phyloP scores from a whole-genome alignment of 208 protist genomes.

The Acanthamoeba culbertsoni region DNA sequence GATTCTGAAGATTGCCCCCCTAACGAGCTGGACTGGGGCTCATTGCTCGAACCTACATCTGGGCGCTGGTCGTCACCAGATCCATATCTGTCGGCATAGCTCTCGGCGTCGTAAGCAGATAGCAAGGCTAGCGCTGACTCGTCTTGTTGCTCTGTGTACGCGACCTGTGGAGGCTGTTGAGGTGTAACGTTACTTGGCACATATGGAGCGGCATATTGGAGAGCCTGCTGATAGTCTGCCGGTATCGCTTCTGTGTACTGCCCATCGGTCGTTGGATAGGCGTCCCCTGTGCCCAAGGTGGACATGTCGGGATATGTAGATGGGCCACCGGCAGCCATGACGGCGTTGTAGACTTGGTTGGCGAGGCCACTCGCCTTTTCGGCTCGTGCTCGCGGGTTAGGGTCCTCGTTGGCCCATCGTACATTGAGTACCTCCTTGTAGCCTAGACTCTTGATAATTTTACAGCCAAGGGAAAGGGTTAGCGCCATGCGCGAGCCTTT shows the following conservation, averaged over 20 bases:
- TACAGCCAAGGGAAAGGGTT: not conserved
- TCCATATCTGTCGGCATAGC: not conserved
- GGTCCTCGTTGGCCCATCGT: constrained; percentile 76
- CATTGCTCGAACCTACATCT: no score
- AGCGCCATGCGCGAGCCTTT: not conserved
- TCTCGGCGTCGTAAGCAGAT: not conserved
- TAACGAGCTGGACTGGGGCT: no score
- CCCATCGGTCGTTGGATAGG: not conserved
- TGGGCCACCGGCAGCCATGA: not conserved
- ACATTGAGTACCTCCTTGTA: constrained; percentile 61
- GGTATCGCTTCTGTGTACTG: not conserved
- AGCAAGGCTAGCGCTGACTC: not conserved
- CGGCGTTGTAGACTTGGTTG: not conserved
- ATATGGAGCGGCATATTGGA: not conserved
- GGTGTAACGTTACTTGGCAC: not conserved
- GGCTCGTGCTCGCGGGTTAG: constrained; percentile 16
- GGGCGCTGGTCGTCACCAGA: not conserved
- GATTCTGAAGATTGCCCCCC: not conserved
- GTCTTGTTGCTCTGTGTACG: not conserved
- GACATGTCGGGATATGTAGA: not conserved
- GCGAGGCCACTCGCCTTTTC: not conserved
- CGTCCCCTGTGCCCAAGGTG: not conserved
- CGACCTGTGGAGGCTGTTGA: not conserved
- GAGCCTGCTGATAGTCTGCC: not conserved
- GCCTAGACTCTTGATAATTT: not conserved